phyloP scores from a whole-genome alignment of 495 filamentous ascomycete genomes.

The Hypoxylon subgilvum region DNA sequence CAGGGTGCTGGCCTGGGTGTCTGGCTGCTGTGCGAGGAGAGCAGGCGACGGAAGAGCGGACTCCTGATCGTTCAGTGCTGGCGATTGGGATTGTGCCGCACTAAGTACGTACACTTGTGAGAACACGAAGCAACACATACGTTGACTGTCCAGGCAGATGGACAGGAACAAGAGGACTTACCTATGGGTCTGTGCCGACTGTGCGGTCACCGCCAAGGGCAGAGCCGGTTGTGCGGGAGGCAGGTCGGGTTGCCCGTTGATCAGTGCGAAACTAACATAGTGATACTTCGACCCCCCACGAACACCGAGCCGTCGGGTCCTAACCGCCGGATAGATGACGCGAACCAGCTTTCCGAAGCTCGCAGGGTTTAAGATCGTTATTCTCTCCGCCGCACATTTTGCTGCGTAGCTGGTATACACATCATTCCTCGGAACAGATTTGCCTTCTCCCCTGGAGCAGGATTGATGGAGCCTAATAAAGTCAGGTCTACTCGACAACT shows the following conservation, averaged over 20 bases:
- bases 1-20: constrained; percentile 16
- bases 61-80: constrained; percentile 55
- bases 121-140: no score
- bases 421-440: constrained; percentile 88
- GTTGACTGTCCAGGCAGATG: no score
- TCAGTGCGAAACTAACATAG: constrained; percentile 84
- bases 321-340: constrained; percentile 92
- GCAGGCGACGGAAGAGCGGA: constrained; percentile 74
- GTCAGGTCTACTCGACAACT: constrained; percentile 13
- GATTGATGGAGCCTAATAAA: constrained; percentile 75
- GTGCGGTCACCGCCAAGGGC: constrained; percentile 45
- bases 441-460: constrained; percentile 76
- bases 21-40: constrained; percentile 41
- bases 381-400: constrained; percentile 86
- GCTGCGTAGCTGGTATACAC: constrained; percentile 94
- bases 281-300: constrained; percentile 98
- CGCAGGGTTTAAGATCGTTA: constrained; percentile 91
- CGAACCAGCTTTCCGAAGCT: constrained; percentile 97
- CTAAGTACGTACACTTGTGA: no score
- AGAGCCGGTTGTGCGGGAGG: constrained; percentile 44
- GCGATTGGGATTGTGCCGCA: constrained; percentile 32
- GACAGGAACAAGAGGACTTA: no score
- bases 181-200: constrained; percentile 51
- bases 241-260: constrained; percentile 62
- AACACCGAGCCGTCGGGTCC: constrained; percentile 88